phyloP scores from a whole-genome alignment of 345 rosid species.

The Melaleuca alternifolia region DNA sequence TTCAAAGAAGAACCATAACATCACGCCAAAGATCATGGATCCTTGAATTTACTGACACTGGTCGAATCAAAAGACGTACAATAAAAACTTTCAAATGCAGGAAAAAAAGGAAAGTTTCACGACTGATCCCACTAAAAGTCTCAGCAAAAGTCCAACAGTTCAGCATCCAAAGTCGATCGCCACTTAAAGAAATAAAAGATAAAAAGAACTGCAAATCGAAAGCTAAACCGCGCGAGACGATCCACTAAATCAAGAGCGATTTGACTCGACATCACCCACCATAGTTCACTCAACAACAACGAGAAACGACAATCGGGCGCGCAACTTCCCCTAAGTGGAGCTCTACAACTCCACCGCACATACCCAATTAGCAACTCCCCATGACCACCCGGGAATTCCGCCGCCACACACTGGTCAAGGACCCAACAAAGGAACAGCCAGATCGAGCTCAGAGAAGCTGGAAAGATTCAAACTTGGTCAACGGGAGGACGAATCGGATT shows the following conservation, averaged over 20 bases:
- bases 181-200: not conserved
- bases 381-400: not conserved
- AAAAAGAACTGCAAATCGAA: not conserved
- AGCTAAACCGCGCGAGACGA: not conserved
- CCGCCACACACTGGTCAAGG: not conserved
- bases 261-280: not conserved
- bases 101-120: not conserved
- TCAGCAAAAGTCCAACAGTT: not conserved
- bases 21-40: not conserved
- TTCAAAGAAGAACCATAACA: not conserved
- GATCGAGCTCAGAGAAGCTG: not conserved
- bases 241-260: not conserved
- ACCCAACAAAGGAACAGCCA: not conserved
- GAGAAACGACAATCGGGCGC: not conserved
- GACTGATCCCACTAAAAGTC: not conserved
- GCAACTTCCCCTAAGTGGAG: not conserved
- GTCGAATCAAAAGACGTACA: not conserved
- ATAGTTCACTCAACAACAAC: not conserved
- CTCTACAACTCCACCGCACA: not conserved
- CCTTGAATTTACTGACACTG: not conserved
- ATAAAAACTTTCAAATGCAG: not conserved
- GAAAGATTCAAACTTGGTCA: not conserved
- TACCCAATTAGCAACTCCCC: not conserved
- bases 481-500: not conserved
- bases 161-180: not conserved